phyloP scores from a whole-genome alignment of 163 green algal genomes.

The Smithsoniella earleae region DNA sequence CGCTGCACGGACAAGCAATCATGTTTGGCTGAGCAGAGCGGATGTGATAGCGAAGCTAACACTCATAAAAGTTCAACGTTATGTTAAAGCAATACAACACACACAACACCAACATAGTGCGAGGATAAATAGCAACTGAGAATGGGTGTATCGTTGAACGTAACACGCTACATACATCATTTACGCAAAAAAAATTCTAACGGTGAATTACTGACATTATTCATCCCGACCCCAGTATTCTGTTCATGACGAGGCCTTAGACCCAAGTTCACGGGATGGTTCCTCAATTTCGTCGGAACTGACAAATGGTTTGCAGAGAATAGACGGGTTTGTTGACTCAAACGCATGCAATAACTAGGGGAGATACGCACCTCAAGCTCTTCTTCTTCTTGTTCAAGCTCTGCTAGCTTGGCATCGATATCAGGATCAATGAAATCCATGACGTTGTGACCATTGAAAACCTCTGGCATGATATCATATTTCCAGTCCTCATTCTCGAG shows the following conservation, averaged over 20 bases:
- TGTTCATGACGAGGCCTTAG: neutral
- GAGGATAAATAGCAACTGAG: neutral
- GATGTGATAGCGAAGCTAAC: no score
- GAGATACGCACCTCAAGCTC: constrained; percentile 38
- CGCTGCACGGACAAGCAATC: constrained; percentile 36
- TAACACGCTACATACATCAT: neutral
- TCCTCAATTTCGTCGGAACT: constrained; percentile 2
- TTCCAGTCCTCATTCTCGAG: constrained; percentile 74
- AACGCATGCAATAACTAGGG: neutral
- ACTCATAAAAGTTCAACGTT: no score
- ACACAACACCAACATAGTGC: no score
- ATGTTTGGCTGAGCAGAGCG: no score
- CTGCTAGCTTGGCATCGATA: constrained; percentile 87
- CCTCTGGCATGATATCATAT: constrained; percentile 96
- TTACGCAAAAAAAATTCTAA: neutral
- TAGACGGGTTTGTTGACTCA: neutral
- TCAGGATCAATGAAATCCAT: constrained; percentile 95
- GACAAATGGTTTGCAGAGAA: neutral
- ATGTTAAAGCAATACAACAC: no score
- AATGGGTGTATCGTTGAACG: neutral
- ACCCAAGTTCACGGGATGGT: neutral
- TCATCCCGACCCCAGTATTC: neutral
- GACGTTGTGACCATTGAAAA: constrained; percentile 91
- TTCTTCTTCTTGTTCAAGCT: constrained; percentile 87
- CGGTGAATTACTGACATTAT: neutral